Evolutionary conservation across 257 asterid species (phyloP), one percentile per base, ranked within the genome.

Genomic region (Gentiana macrophylla): DNA sequence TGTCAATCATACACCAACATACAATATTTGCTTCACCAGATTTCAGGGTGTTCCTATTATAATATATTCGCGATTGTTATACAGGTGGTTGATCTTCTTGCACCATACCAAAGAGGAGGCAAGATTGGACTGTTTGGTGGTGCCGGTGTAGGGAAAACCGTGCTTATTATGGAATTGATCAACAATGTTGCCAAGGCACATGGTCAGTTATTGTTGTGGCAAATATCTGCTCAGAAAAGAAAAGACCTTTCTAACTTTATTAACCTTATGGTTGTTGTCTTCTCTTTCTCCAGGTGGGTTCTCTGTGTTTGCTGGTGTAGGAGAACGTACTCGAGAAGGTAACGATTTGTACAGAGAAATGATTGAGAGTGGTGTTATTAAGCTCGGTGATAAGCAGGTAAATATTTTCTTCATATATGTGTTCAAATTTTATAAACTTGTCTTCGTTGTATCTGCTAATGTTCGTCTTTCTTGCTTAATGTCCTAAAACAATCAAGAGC

Each of bases 281-380:
- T 57, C 66, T 13, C 61, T 34, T 55, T 35, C 45, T 54, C 52
- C 77, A 89, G 97, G 98, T 86, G 98, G 98, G 77, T 90, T 90
- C 77, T 90, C 98, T 57, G 98, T 90, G 68, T 92, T 92, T 56
- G 98, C 98, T 74, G 98, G 98, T 70, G 97, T 92, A 5, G 98
- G 98, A 61, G 98, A 92, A 69, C 87, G 98, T 5, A 92, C 98
- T 43, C 85, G 97, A 49, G 98, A 92, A 85, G 98, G 98, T 62
- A 92, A 92, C 60, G 98, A 92, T 70, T 80, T 92, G 74, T 92
- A 88, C 84, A 79, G 97, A 66, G 97, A 92, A 79, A 92, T 92
- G 98, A 88, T 92, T 72, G 98, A 92, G 66, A 92, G 98, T 83
- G 98, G 98, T 80, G 97, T 92, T 70, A 92, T 92, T 62, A 92